A percentile compares a stretch with the other conserved stretches of the same genome.
These are phyloP conservation scores for Zygosaccharomyces bailii DNA, from an alignment of 805 yeast genomes.

Conservation along the genomic window DNA sequence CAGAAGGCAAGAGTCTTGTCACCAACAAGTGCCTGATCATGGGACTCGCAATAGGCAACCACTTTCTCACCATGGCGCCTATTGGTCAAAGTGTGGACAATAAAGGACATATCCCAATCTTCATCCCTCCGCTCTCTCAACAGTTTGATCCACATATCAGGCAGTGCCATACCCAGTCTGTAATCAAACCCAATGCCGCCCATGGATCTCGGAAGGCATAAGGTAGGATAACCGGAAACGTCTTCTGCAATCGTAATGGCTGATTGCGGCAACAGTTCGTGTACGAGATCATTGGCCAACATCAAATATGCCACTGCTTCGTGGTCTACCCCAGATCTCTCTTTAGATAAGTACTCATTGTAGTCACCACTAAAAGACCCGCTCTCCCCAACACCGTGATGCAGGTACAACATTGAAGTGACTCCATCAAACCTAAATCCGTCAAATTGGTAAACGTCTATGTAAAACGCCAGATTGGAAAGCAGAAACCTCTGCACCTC, in stretches of 20 bases:
- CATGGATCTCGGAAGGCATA: slow-evolving; percentile 64
- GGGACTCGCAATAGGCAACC: slow-evolving; percentile 89
- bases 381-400: slow-evolving; percentile 86
- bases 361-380: slow-evolving; percentile 88
- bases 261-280: slow-evolving; percentile 47
- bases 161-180: slow-evolving; percentile 93
- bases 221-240: slow-evolving; percentile 95
- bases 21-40: slow-evolving; percentile 96
- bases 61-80: slow-evolving; percentile 86
- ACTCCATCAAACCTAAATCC: slow-evolving; percentile 98
- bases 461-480: slow-evolving; percentile 76
- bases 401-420: slow-evolving; percentile 85
- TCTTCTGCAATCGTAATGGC: slow-evolving; percentile 90
- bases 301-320: slow-evolving; percentile 85
- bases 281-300: slow-evolving; percentile 81
- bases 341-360: slow-evolving; percentile 74
- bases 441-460: slow-evolving; percentile 82
- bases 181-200: slow-evolving; percentile 97
- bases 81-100: slow-evolving; percentile 78
- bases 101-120: slow-evolving; percentile 84
- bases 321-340: slow-evolving; percentile 69
- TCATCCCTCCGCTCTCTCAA: slow-evolving; percentile 82
- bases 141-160: slow-evolving; percentile 98
- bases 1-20: slow-evolving; percentile 96
- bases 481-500: slow-evolving; percentile 86